Base-by-base conservation (phyloP, 2,329 filamentous ascomycete species). In the Paracoccidioides brasiliensis region DNA sequence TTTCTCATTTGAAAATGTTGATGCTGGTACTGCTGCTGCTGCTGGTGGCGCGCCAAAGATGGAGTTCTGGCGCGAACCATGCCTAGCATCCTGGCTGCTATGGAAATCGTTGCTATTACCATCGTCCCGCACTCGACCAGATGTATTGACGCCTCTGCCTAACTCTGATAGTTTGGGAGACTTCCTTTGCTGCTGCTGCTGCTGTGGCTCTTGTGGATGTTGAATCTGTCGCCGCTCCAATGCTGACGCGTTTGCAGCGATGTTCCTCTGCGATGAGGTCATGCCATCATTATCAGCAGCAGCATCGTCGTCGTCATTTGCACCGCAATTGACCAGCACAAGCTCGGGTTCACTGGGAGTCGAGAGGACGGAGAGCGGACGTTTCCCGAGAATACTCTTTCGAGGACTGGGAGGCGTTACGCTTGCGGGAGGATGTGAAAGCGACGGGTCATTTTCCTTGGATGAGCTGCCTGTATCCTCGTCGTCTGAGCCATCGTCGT, bases 381-480 rank as follows among this genome's bases (percentile, higher is more conserved):
- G 67, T 62, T 76, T 76, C 3, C 68, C 67, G 30, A 68, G 65
- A 5, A 64, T 61, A 53, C 63, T 69, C 51, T 69, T 70, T 43
- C 68, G 64, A 10, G 69, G 66, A 49, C 64, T 69, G n/a, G 68
- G 66, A n/a, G 70, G 65, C 12, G 65, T 58, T 10, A 66, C 55
- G 54, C 64, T 69, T 9, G 70, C 63, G 2, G 71, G 70, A 3
- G 66, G 64, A 2, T 67, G 67, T 5, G 74, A 74, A 22, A 71
- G 63, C 1, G 69, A 69, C 7, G 71, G 70, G 56, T 77, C 70
- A 57, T 79, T 79, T 64, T 79, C 77, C 66, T 78, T 78, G 55
- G 69, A 72, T 51, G 67, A 67, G 46, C 67, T 69, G 6, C 63
- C 59, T 37, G 66, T 65, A 45, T 64, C 66, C 30, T 69, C 69